Conservation (phyloP, 2,329 filamentous ascomycete genomes). For the Epichloe sp. region DNA sequence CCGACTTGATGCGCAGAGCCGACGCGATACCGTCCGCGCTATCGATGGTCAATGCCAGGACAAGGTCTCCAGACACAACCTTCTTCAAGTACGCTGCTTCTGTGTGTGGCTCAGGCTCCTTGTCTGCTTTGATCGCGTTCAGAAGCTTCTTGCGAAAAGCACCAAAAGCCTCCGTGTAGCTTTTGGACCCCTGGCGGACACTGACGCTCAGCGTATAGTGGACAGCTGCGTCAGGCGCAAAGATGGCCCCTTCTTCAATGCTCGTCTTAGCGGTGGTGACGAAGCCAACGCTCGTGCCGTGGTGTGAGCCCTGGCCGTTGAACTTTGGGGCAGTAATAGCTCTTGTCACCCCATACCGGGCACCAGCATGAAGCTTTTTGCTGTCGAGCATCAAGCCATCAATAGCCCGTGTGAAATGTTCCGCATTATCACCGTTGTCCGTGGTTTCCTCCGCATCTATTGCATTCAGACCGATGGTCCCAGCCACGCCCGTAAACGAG, state of each 20-base stretch:
- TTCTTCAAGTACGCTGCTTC: conserved; percentile 37
- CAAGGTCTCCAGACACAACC: conserved; percentile 39
- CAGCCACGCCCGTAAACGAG: conserved; percentile 47
- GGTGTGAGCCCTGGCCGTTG: conserved; percentile 27
- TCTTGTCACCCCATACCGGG: conserved; percentile 43
- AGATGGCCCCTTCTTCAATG: conserved; percentile 37
- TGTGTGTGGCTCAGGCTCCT: conserved; percentile 26
- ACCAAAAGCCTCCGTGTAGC: conserved; percentile 41
- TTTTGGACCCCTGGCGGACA: conserved; percentile 25
- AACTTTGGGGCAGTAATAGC: conserved; percentile 44
- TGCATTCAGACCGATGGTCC: conserved; percentile 47
- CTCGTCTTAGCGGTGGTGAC: conserved; percentile 33
- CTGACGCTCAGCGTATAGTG: conserved; percentile 43
- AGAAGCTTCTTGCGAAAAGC: conserved; percentile 40
- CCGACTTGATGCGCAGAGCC: conserved; percentile 43
- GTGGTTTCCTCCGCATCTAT: conserved; percentile 45
- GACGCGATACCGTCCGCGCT: conserved; percentile 50
- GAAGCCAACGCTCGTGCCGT: conserved; percentile 47
- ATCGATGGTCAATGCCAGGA: conserved; percentile 46
- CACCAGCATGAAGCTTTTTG: conserved; percentile 40
- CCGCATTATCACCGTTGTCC: conserved; percentile 34
- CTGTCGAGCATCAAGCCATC: conserved; percentile 42
- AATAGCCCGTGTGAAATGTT: conserved; percentile 42
- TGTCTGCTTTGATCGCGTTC: conserved; percentile 27
- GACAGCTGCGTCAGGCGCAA: conserved; percentile 38